Conservation (phyloP, 495 filamentous ascomycete genomes). For the Annulohypoxylon stygium region DNA sequence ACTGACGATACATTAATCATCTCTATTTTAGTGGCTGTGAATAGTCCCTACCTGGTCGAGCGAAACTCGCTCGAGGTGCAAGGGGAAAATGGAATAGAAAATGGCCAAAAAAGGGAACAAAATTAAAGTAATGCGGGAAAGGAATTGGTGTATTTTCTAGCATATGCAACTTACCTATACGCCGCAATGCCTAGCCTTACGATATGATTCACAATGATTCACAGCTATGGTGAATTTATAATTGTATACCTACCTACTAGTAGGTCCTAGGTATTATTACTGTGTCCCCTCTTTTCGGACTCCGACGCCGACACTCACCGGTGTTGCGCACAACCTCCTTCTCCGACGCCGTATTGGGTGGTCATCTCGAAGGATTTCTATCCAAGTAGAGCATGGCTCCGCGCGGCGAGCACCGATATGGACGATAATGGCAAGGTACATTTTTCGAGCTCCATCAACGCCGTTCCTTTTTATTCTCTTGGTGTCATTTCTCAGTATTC, state of each 20-base stretch:
- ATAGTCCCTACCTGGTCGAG: too few species aligned
- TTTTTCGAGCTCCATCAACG: background rate
- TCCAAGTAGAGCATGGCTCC: conserved; percentile 4
- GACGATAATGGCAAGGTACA: background rate
- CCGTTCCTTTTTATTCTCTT: conserved; percentile 5
- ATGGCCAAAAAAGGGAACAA: too few species aligned
- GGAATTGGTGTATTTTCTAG: conserved; percentile 4
- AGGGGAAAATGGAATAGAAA: too few species aligned
- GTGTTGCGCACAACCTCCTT: conserved; percentile 7
- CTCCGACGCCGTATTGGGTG: conserved; percentile 3
- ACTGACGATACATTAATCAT: background rate
- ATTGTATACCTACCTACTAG: too few species aligned
- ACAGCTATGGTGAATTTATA: background rate
- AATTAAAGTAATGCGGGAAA: conserved; percentile 2
- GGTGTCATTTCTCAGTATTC: conserved; percentile 8
- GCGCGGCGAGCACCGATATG: background rate
- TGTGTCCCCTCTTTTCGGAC: conserved; percentile 17
- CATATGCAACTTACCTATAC: background rate
- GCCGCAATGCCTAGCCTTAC: conserved; percentile 26
- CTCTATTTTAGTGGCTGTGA: background rate
- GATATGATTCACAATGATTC: conserved; percentile 5
- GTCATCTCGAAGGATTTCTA: conserved; percentile 11
- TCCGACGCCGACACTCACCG: conserved; percentile 13
- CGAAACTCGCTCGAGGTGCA: too few species aligned
- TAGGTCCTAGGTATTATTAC: too few species aligned